These are phyloP conservation scores for Geotrichum fermentans DNA, from an alignment of 1,139 yeast species.

Conservation along the genomic window DNA sequence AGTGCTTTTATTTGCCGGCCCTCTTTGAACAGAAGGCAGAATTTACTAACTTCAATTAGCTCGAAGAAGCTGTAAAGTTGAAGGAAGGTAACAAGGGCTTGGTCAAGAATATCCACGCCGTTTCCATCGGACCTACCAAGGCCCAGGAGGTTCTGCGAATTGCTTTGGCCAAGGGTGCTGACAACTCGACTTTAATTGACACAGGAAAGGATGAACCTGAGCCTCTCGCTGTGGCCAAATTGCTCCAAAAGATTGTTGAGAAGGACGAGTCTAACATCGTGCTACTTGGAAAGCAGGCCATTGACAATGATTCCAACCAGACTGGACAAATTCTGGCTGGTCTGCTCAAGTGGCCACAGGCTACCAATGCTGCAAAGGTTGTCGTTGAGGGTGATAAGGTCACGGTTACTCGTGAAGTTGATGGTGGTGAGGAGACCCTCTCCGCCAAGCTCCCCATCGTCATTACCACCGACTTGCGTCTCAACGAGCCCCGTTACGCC, in stretches of 20 bases:
- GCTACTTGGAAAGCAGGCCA: conserved; percentile 90
- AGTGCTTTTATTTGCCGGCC: too few species aligned
- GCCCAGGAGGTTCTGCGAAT: conserved; percentile 84
- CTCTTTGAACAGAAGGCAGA: too few species aligned
- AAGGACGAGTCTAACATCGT: conserved; percentile 69
- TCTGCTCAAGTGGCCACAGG: conserved; percentile 93
- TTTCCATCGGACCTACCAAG: conserved; percentile 83
- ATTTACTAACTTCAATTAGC: too few species aligned
- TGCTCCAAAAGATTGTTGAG: conserved; percentile 69
- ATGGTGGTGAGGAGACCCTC: conserved; percentile 87
- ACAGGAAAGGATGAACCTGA: conserved; percentile 64
- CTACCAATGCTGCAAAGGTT: conserved; percentile 91
- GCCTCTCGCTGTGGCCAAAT: conserved; percentile 87
- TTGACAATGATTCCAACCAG: conserved; percentile 90
- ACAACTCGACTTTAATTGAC: conserved; percentile 75
- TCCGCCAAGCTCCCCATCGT: conserved; percentile 76
- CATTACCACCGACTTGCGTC: conserved; percentile 86
- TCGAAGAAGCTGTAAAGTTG: conserved; percentile 83
- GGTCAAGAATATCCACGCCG: conserved; percentile 84
- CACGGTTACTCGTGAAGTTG: conserved; percentile 84
- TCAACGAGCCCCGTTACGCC: conserved; percentile 92
- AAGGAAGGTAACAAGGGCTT: conserved; percentile 63
- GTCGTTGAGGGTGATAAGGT: conserved; percentile 56
- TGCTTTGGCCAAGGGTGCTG: conserved; percentile 93
- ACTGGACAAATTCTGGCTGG: conserved; percentile 99